A percentile compares a stretch with the other conserved stretches of the same genome.
These are phyloP conservation scores for Cryptococcus neoformans DNA, from an alignment of 1,284 basidiomycete species.

Conservation along the genomic window DNA sequence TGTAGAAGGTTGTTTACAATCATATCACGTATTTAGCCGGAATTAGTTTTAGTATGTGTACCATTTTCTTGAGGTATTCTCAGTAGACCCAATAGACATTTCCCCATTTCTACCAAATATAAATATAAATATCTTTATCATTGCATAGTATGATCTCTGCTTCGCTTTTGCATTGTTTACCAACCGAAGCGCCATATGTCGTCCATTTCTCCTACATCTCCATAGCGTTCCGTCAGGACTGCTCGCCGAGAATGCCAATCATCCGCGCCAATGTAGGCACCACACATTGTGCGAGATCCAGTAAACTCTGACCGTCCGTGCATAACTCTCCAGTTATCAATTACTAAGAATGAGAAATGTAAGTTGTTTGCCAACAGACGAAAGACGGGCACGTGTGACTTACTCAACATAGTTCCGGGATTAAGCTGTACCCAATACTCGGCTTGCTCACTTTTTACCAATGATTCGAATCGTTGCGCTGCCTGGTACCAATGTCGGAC, in stretches of 20 bases:
- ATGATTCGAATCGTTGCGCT: slow-evolving; percentile 70
- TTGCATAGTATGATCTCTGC: too few relatives aligned
- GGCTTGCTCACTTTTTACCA: slow-evolving; percentile 72
- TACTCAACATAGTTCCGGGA: slow-evolving; percentile 81
- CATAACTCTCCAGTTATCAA: slow-evolving; percentile 92
- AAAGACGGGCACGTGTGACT: slow-evolving; percentile 40
- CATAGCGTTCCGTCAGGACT: slow-evolving; percentile 52
- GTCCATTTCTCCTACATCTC: slow-evolving; percentile 5
- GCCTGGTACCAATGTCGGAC: slow-evolving; percentile 84
- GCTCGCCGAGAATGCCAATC: slow-evolving; percentile 76
- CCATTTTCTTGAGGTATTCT: too few relatives aligned
- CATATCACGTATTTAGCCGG: too few relatives aligned
- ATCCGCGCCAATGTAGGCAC: slow-evolving; percentile 89
- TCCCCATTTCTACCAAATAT: too few relatives aligned
- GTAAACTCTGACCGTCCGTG: slow-evolving; percentile 88
- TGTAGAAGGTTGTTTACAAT: too few relatives aligned
- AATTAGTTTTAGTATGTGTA: too few relatives aligned
- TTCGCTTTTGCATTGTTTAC: slow-evolving; percentile 4
- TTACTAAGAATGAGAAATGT: slow-evolving; percentile 57
- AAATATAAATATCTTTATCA: too few relatives aligned
- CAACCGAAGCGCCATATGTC: slow-evolving; percentile 25
- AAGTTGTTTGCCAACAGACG: slow-evolving; percentile 44
- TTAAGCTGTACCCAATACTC: slow-evolving; percentile 88
- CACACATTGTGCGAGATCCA: slow-evolving; percentile 88
- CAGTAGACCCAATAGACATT: too few relatives aligned